phyloP scores from a whole-genome alignment of 1,284 basidiomycete species.

The Cryptococcus hybrid region DNA sequence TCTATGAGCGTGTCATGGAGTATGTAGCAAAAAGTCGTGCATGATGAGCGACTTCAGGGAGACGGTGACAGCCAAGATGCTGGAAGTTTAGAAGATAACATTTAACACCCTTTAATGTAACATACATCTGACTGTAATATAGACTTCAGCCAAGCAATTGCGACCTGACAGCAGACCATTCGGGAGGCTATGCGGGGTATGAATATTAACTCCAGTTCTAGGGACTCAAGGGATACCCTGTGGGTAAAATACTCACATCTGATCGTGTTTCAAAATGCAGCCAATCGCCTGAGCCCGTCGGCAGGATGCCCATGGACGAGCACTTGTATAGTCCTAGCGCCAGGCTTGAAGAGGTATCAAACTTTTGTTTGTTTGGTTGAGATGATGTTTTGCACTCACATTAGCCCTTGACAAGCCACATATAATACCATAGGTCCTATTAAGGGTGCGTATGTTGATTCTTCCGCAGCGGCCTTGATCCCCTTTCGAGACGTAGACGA shows the following conservation, averaged over 20 bases:
- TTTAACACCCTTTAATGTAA: too few species aligned
- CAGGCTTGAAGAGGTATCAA: slow-evolving; percentile 62
- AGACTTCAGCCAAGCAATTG: not conserved
- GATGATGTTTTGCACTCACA: slow-evolving; percentile 27
- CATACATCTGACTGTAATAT: too few species aligned
- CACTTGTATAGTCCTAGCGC: slow-evolving; percentile 86
- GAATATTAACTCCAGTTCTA: not conserved
- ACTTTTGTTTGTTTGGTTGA: not conserved
- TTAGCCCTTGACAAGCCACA: slow-evolving; percentile 45
- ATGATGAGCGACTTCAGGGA: not conserved
- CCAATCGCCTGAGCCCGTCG: slow-evolving; percentile 86
- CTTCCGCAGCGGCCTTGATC: slow-evolving; percentile 3
- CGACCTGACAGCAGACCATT: slow-evolving; percentile 37
- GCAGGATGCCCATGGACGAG: slow-evolving; percentile 81
- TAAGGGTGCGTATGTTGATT: slow-evolving; percentile 34
- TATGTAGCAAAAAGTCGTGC: slow-evolving; percentile 10
- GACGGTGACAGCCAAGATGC: not conserved
- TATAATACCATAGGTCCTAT: slow-evolving; percentile 44
- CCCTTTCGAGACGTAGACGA: not conserved
- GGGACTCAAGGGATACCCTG: not conserved
- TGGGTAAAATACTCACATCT: slow-evolving; percentile 54
- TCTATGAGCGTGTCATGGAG: slow-evolving; percentile 71
- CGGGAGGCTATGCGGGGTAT: slow-evolving; percentile 26
- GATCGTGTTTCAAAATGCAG: slow-evolving; percentile 80
- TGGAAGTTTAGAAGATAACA: not conserved